Percentiles rank a stretch among this genome's conserved stretches.
Evolutionary conservation across 306 rosid species (phyloP).

Genomic region (Pyrus bretschneideri): DNA sequence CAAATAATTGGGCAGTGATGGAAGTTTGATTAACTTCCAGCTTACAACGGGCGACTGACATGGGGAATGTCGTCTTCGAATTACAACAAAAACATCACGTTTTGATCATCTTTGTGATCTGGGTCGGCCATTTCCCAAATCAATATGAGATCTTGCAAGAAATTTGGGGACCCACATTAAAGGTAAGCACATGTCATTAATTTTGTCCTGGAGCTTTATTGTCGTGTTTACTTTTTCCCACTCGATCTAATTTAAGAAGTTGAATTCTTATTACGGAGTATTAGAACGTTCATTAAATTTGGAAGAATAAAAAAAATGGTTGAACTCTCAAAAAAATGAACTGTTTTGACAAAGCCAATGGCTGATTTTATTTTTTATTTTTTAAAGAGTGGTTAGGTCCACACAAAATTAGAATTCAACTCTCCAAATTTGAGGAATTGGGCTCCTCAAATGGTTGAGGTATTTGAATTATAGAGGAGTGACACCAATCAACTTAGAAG

Average conservation of each 20-base stretch:
- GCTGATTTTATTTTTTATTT: too few species aligned
- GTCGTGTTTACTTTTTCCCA: too few species aligned
- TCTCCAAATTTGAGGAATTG: too few species aligned
- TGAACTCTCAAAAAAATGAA: fast-evolving
- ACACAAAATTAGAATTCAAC: too few species aligned
- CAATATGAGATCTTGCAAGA: not conserved
- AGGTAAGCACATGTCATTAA: not conserved
- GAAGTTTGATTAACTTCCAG: not conserved
- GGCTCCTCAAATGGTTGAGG: too few species aligned
- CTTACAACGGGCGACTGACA: not conserved
- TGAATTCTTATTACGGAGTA: too few species aligned
- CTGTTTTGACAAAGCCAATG: fast-evolving
- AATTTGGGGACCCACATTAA: not conserved
- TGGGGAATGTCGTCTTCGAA: constrained; percentile 1
- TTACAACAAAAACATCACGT: not conserved
- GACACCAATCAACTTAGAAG: too few species aligned
- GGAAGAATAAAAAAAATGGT: too few species aligned
- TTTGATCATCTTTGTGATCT: not conserved
- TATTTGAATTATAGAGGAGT: too few species aligned
- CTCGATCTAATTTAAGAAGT: fast-evolving
- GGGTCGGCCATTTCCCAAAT: not conserved
- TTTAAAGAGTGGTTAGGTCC: too few species aligned
- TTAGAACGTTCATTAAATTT: too few species aligned
- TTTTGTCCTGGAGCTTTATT: too few species aligned
- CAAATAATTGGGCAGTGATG: not conserved